Base-by-base conservation (phyloP, 768 basidiomycete genomes). In the Candolleomyces eurysporus region DNA sequence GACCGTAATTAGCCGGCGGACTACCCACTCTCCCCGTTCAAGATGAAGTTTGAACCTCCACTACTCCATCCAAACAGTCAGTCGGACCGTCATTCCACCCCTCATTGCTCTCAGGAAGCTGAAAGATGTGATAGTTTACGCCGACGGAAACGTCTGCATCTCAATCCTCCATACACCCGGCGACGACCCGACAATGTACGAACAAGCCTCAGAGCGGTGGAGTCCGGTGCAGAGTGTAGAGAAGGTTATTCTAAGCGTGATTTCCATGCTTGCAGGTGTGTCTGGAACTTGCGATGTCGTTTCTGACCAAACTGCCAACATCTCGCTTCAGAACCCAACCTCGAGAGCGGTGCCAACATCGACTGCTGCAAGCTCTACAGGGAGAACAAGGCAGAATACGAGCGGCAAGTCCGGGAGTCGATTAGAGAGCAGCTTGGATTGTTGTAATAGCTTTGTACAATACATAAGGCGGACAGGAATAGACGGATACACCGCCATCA, bases 151-250 rank as follows among this genome's bases (percentile, higher is more conserved):
- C 54, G 96, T 99, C 55, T 99, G 97, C 79, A 98, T 99, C 68
- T 98, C 96, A 0, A 99, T 99, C 70, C 77, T 99, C 22, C 97
- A 99, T 71, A 90, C 94, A 0, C 97, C 96, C 0, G 92, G 92
- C 9, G 92, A 94, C 69, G 91, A 94, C 66, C 92, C 92, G 17
- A 90, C 88, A 61, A 90, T 92, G 82, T 98, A 98, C 73, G 96
- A 99, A 72, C 86, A 90, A 66, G 94, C 95, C 0, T 94, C 91
- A 19, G 97, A 99, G 70, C 84, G 97, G 43, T 99, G 97, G 97
- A 94, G 91, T 61, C 97, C 97, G n/a, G 96, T 98, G 0, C 96
- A 98, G 76, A 94, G 92, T 68, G 92, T 99, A 16, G 92, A 98
- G 78, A 98, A 97, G 76, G 96, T 97, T 65, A 84, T 98, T 58